Evolutionary conservation across 352 stramenopile species (phyloP).

Genomic region (Salisapilia sapeloensis): DNA sequence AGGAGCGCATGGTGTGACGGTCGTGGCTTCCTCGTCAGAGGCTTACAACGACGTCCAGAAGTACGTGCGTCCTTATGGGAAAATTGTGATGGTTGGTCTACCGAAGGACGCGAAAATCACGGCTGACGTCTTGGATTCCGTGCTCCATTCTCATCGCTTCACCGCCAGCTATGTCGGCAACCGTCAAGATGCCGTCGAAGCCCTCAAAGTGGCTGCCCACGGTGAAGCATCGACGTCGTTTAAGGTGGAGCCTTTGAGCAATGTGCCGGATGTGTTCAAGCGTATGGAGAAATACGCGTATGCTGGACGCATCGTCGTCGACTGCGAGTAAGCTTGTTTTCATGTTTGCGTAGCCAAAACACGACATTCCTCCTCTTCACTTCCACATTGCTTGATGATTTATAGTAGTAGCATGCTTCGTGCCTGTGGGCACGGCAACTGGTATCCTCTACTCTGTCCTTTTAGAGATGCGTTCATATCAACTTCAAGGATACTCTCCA

Average conservation of each 20-base stretch:
- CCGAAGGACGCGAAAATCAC: conserved; percentile 30
- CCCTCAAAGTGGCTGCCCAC: conserved; percentile 22
- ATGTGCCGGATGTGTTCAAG: conserved; percentile 20
- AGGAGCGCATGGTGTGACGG: conserved; percentile 43
- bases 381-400: too few relatives aligned
- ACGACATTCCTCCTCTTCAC: too few relatives aligned
- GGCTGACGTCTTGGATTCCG: conserved; percentile 12
- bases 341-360: too few relatives aligned
- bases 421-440: too few relatives aligned
- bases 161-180: conserved; percentile 34
- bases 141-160: conserved; percentile 22
- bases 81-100: conserved; percentile 49
- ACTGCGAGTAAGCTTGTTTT: conserved; percentile 32
- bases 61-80: conserved; percentile 48
- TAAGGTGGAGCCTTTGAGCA: conserved; percentile 14
- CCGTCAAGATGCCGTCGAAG: conserved; percentile 33
- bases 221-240: conserved; percentile 23
- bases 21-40: conserved; percentile 44
- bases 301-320: conserved; percentile 15
- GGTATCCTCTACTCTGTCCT: too few relatives aligned
- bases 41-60: conserved; percentile 33
- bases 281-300: conserved; percentile 18
- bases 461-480: too few relatives aligned
- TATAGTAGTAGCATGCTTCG: too few relatives aligned
- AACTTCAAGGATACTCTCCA: too few relatives aligned